A percentile compares a stretch with the other conserved stretches of the same genome.
Conservation (phyloP, 768 basidiomycete genomes). For the Tricholomella constricta region DNA sequence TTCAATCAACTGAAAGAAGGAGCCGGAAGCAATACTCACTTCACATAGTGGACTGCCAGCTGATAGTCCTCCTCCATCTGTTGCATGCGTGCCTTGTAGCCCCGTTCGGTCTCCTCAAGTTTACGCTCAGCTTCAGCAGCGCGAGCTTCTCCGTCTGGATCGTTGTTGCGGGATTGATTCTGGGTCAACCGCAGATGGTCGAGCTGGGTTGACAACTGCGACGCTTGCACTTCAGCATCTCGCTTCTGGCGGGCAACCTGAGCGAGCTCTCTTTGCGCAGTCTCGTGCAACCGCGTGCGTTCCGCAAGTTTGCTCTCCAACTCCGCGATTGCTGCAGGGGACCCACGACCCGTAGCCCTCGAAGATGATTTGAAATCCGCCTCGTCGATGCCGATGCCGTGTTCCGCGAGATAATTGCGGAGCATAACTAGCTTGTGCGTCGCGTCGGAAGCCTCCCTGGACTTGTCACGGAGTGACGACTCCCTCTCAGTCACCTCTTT, state of each 20-base stretch:
- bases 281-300: slow-evolving; percentile 68
- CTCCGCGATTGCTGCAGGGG: slow-evolving; percentile 57
- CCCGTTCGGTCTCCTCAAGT: slow-evolving; percentile 75
- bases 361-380: slow-evolving; percentile 57
- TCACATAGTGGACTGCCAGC: slow-evolving; percentile 95
- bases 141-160: slow-evolving; percentile 34
- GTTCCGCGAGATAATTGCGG: slow-evolving; percentile 84
- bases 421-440: slow-evolving; percentile 77
- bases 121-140: slow-evolving; percentile 74
- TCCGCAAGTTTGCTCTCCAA: slow-evolving; percentile 81
- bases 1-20: slow-evolving; percentile 11
- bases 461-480: slow-evolving; percentile 58
- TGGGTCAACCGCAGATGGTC: slow-evolving; percentile 64
- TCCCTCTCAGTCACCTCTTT: slow-evolving; percentile 74
- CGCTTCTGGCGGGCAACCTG: slow-evolving; percentile 65
- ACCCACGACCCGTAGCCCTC: slow-evolving; percentile 37
- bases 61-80: slow-evolving; percentile 96
- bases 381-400: slow-evolving; percentile 79
- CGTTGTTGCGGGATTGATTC: slow-evolving; percentile 43
- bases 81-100: slow-evolving; percentile 77
- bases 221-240: slow-evolving; percentile 73
- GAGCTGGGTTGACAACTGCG: slow-evolving; percentile 63
- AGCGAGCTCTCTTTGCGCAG: slow-evolving; percentile 74
- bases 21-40: slow-evolving; percentile 54
- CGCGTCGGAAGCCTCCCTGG: slow-evolving; percentile 67